phyloP scores from a whole-genome alignment of 495 filamentous ascomycete species.

The Sphaerosporella brunnea region DNA sequence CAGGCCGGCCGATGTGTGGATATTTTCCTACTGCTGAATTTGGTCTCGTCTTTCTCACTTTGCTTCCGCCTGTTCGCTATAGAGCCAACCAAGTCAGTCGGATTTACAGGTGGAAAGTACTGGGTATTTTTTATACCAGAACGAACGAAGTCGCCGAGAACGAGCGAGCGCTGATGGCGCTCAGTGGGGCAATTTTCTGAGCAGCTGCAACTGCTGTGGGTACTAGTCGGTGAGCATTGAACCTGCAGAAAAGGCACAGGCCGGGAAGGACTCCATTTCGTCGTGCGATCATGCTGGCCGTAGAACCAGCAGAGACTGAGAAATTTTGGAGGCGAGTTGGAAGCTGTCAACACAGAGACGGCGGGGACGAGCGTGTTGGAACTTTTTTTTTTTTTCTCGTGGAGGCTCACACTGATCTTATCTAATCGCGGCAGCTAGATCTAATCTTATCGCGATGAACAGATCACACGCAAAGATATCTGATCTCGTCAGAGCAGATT shows the following conservation, averaged over 20 bases:
- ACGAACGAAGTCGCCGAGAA: not conserved
- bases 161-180: not conserved
- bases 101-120: not conserved
- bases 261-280: slow-evolving; percentile 9
- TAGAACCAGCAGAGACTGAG: not conserved
- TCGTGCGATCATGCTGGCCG: slow-evolving; percentile 11
- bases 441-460: too few relatives aligned
- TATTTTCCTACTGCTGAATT: too few relatives aligned
- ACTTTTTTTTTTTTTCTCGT: too few relatives aligned
- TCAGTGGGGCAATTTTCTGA: not conserved
- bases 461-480: too few relatives aligned
- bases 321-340: too few relatives aligned
- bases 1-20: not conserved
- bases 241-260: slow-evolving; percentile 13
- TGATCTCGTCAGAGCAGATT: too few relatives aligned
- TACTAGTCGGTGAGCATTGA: not conserved
- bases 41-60: too few relatives aligned
- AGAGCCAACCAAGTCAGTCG: not conserved
- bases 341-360: too few relatives aligned
- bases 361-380: too few relatives aligned
- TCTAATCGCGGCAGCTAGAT: too few relatives aligned
- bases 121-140: not conserved
- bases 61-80: too few relatives aligned
- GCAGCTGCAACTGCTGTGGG: not conserved
- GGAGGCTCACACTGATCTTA: too few relatives aligned